Evolutionary conservation across 129 eudicot genomes (phyloP), one percentile per base, ranked within the genome.

Genomic region (Solidago caesia): DNA sequence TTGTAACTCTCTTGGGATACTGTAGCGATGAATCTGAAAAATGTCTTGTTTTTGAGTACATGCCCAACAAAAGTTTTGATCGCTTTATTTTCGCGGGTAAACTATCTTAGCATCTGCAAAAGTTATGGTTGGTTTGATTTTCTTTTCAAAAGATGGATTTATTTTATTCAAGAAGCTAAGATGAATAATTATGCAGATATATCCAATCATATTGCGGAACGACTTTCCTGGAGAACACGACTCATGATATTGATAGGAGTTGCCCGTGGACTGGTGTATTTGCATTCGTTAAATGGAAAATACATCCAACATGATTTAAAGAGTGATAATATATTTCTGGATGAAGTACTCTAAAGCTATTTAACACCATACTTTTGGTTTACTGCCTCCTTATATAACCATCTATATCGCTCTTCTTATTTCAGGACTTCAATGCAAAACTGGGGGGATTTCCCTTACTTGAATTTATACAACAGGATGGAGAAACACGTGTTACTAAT

Each of bases 381-480:
- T 46, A 46, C 51, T 46, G n/a, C n/a, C n/a, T n/a, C n/a, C n/a
- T n/a, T n/a, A n/a, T n/a, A n/a, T n/a, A n/a, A n/a, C n/a, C n/a
- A n/a, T 14, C 44, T 45, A 46, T 5, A 14, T 57, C 21, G 15
- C 61, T 8, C n/a, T 53, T 27, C 33, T 68, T 60, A 47, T 78
- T 52, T 0, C 70, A 82, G 87, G 43, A 58, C 45, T 83, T 39
- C 48, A 70, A 70, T 63, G 84, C 80, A 59, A 83, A 83, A 72
- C 63, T 83, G 0, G 56, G 67, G 27, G 72, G 66, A 66, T 79
- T 57, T 79, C 48, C 64, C 4, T 8, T 70, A 21, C 60, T 68
- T 8, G 56, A 9, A 56, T 13, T 9, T 64, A 72, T 68, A 44
- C 72, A 46, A 8, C 51, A 14, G 41, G 57, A 2, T 11, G 56